These are phyloP conservation scores for Porphyrellus cyaneotinctus DNA, from an alignment of 768 basidiomycete genomes.

Conservation along the genomic window DNA sequence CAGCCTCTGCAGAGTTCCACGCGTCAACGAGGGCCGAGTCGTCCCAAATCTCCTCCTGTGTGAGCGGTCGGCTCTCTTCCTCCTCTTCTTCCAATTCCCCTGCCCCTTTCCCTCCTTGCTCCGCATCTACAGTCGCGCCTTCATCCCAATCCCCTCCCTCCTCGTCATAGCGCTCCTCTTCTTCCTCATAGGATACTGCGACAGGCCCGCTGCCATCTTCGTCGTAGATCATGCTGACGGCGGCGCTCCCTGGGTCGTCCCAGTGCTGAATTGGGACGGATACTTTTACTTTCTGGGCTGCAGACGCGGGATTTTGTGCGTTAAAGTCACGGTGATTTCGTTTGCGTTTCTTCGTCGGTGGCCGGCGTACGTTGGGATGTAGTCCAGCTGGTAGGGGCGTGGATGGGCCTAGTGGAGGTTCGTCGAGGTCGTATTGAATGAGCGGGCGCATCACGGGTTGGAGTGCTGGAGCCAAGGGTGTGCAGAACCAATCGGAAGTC, in stretches of 20 bases:
- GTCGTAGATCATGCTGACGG: constrained; percentile 30
- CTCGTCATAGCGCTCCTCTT: constrained; percentile 5
- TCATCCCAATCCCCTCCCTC: constrained; percentile 26
- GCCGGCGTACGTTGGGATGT: constrained; percentile 10
- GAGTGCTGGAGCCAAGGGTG: too few species aligned
- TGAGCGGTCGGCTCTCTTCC: constrained; percentile 58
- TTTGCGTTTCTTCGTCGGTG: constrained; percentile 54
- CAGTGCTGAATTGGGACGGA: constrained; percentile 38
- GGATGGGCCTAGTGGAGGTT: neutral
- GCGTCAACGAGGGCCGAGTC: constrained; percentile 79
- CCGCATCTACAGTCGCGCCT: constrained; percentile 25
- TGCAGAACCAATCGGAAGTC: too few species aligned
- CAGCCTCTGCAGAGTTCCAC: constrained; percentile 80
- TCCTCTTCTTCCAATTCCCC: constrained; percentile 41
- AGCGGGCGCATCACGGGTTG: constrained; percentile 23
- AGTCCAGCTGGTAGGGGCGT: neutral
- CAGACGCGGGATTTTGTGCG: neutral
- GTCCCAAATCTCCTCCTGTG: constrained; percentile 80
- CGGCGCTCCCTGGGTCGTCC: constrained; percentile 37
- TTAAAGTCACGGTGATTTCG: constrained; percentile 24
- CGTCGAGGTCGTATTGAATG: constrained; percentile 28
- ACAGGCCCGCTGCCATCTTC: constrained; percentile 13
- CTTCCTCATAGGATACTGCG: neutral
- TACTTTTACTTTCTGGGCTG: constrained; percentile 12
- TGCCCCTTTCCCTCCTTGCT: constrained; percentile 39